These are phyloP conservation scores for Sugiyamaella chiloensis DNA, from an alignment of 805 yeast genomes.

Conservation along the genomic window DNA sequence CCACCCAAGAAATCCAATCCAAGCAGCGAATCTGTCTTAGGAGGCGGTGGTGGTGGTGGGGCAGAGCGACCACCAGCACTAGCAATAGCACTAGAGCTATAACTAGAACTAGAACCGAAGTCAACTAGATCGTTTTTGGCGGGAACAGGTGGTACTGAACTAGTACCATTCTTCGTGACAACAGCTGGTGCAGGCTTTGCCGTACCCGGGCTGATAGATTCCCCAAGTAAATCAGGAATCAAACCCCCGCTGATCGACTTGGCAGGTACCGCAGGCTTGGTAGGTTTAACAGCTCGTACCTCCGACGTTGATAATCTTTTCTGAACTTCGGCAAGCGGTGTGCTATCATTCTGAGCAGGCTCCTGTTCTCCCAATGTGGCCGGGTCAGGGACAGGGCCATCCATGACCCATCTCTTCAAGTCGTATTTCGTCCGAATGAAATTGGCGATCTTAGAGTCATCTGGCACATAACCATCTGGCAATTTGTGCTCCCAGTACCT, in stretches of 20 bases:
- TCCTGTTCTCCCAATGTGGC: conserved; percentile 31
- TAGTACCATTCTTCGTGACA: conserved; percentile 8
- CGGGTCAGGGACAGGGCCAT: conserved; percentile 60
- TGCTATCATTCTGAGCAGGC: conserved; percentile 20
- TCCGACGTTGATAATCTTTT: conserved; percentile 11
- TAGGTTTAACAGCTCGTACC: not conserved
- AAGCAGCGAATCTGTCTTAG: conserved; percentile 17
- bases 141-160: conserved; percentile 10
- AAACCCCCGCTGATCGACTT: conserved; percentile 16
- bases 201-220: conserved; percentile 1
- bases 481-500: conserved; percentile 78
- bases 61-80: not conserved
- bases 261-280: conserved; percentile 12
- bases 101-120: not conserved
- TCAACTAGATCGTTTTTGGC: conserved; percentile 10
- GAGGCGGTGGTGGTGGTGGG: conserved; percentile 15
- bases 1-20: conserved; percentile 27
- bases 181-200: not conserved
- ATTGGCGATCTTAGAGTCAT: conserved; percentile 78
- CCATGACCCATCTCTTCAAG: conserved; percentile 76
- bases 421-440: conserved; percentile 93
- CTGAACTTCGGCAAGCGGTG: conserved; percentile 25
- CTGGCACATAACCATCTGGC: conserved; percentile 70
- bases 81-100: not conserved
- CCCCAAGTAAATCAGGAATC: conserved; percentile 53